Base-by-base conservation (phyloP, 2,329 filamentous ascomycete genomes). In the Hypoxylon sp. region DNA sequence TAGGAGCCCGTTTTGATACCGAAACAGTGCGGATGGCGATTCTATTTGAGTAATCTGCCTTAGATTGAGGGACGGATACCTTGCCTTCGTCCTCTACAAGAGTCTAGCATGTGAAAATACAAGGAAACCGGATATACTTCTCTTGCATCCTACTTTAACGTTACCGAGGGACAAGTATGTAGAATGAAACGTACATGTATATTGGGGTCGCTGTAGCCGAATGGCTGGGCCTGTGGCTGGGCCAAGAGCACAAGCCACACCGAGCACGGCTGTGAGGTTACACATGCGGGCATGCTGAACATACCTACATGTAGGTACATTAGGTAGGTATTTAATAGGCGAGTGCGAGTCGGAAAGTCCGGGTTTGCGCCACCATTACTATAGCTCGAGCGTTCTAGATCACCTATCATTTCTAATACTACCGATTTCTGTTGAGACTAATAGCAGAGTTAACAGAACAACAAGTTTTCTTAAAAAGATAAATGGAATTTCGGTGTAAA, bases 251-350 rank as follows among this genome's bases (percentile, higher is more conserved):
- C 29, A 14, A 37, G 35, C 46, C 13, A 56, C 44, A 24, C 29
- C 26, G 39, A 48, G 17, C 14, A 50, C 8, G 47, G 60, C 53
- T 52, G 26, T 57, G 46, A 51, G 17, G 37, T 19, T 51, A 24
- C 60, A 44, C 26, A 3, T 58, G 37, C 19, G 39, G 19, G 13
- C 22, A 29, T 63, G 10, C 13, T 17, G 33, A 35, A 22, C 19
- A 22, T 22, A 22, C 19, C 19, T 22, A 22, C 19, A 22, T 22
- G 19, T 22, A 35, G 31, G 19, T n/a, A 11, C 22, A 14, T 50
- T 63, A 50, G n/a, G 52, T n/a, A 24, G 14, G 44, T 17, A 9
- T 46, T 44, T 48, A 56, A 47, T 22, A 53, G 1, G 17, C 19
- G 13, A 10, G 6, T 3, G 24, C 11, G n/a, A n/a, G 3, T 17